A percentile compares a stretch with the other conserved stretches of the same genome.
Evolutionary conservation across 1,284 basidiomycete genomes (phyloP).

Genomic region (Tilletia indica): DNA sequence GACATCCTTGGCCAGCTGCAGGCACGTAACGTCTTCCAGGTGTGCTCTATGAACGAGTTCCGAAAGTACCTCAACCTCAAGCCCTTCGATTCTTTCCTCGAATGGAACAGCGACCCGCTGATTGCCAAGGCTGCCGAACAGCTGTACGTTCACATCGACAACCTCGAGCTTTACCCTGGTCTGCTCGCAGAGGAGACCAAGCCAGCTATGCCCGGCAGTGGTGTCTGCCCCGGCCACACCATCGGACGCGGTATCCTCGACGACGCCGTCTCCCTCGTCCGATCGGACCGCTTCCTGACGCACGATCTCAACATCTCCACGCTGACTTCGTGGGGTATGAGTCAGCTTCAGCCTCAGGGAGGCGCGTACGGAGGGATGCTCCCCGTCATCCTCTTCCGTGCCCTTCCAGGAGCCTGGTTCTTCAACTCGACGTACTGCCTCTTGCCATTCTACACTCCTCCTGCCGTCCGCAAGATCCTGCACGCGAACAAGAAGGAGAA

Average conservation of each 20-base stretch:
- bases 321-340: constrained; percentile 62
- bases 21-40: constrained; percentile 71
- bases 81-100: constrained; percentile 62
- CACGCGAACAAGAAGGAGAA: constrained; percentile 61
- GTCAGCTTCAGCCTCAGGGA: constrained; percentile 30
- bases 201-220: constrained; percentile 72
- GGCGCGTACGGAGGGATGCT: constrained; percentile 59
- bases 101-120: constrained; percentile 77
- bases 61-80: constrained; percentile 58
- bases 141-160: constrained; percentile 63
- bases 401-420: constrained; percentile 62
- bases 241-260: constrained; percentile 80
- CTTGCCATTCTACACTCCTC: constrained; percentile 76
- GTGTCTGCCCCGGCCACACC: constrained; percentile 74
- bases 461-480: constrained; percentile 62
- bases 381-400: constrained; percentile 67
- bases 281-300: constrained; percentile 79
- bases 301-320: constrained; percentile 76
- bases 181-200: constrained; percentile 69
- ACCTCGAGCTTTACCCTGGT: constrained; percentile 71
- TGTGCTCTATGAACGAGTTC: constrained; percentile 82
- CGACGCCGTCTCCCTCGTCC: constrained; percentile 80
- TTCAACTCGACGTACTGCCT: constrained; percentile 68
- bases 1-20: constrained; percentile 80
- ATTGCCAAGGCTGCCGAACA: constrained; percentile 73